Percentiles rank a stretch among this genome's conserved stretches.
These are phyloP conservation scores for Hygrophila difformis DNA, from an alignment of 257 asterid species.

Conservation along the genomic window DNA sequence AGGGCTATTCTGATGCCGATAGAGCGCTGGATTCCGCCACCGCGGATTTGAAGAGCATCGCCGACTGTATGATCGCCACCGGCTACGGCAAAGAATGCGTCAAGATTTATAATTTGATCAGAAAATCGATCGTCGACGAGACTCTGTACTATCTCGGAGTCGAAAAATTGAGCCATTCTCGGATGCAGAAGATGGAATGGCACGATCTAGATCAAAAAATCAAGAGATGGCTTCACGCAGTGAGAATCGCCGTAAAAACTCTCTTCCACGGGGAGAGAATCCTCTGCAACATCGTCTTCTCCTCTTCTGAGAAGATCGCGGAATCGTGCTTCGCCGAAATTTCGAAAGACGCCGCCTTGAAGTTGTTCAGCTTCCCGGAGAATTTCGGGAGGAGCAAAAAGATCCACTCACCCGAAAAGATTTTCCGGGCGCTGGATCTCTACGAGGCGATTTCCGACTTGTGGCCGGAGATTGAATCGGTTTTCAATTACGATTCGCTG, in stretches of 20 bases:
- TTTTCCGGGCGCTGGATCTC: slow-evolving; percentile 60
- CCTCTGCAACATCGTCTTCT: slow-evolving; percentile 59
- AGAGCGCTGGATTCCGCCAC: slow-evolving; percentile 25
- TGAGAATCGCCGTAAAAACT: slow-evolving; percentile 40
- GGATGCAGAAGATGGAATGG: slow-evolving; percentile 79
- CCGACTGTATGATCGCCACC: slow-evolving; percentile 61
- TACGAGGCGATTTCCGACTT: slow-evolving; percentile 61
- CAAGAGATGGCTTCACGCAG: slow-evolving; percentile 45
- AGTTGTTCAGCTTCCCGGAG: slow-evolving; percentile 43
- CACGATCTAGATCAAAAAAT: slow-evolving; percentile 39
- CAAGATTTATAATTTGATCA: slow-evolving; percentile 38
- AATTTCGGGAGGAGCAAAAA: slow-evolving; percentile 46
- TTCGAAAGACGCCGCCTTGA: slow-evolving; percentile 40
- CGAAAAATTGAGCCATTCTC: slow-evolving; percentile 40
- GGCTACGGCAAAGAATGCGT: slow-evolving; percentile 76
- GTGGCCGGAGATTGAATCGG: slow-evolving; percentile 54
- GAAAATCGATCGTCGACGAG: slow-evolving; percentile 77
- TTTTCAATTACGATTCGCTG: slow-evolving; percentile 43
- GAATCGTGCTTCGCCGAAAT: slow-evolving; percentile 66
- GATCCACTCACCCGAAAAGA: slow-evolving; percentile 59
- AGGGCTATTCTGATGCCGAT: slow-evolving; percentile 14
- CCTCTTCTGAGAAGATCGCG: slow-evolving; percentile 42
- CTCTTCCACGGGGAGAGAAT: slow-evolving; percentile 59
- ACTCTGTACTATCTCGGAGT: slow-evolving; percentile 53
- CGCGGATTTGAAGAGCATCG: slow-evolving; percentile 49